Evolutionary conservation across 352 stramenopile genomes (phyloP).

Genomic region (Pythium apleroticum): DNA sequence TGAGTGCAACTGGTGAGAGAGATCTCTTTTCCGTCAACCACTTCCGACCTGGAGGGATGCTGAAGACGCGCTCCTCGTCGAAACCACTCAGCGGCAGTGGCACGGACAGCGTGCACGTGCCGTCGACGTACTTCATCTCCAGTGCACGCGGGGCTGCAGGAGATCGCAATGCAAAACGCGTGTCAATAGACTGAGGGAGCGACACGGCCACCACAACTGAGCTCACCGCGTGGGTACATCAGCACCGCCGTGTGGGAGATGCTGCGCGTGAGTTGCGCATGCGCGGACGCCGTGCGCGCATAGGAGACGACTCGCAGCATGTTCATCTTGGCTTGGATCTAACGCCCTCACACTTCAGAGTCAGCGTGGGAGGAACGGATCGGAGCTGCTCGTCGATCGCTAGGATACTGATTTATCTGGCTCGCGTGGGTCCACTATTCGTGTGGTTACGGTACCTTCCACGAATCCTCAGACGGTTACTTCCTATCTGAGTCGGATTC

Average conservation of each 20-base stretch:
- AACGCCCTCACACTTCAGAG: conserved; percentile 18
- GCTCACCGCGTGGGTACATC: conserved; percentile 21
- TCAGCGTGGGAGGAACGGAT: conserved; percentile 13
- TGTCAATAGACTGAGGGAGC: background rate
- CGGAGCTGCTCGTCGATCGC: conserved; percentile 21
- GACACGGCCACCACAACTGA: background rate
- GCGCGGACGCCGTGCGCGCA: background rate
- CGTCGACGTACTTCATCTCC: conserved; percentile 82
- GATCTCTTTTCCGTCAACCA: conserved; percentile 5
- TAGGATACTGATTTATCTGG: conserved; percentile 30
- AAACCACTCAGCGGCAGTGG: conserved; percentile 76
- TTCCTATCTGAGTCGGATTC: background rate
- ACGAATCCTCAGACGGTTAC: background rate
- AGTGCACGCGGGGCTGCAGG: conserved; percentile 34
- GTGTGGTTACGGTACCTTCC: conserved; percentile 4
- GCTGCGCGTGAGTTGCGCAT: conserved; percentile 20
- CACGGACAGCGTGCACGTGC: conserved; percentile 69
- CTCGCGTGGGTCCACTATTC: conserved; percentile 5
- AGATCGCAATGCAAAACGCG: background rate
- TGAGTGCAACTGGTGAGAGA: conserved; percentile 3
- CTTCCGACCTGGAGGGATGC: conserved; percentile 53
- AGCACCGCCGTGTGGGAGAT: conserved; percentile 24
- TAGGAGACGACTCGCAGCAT: conserved; percentile 19
- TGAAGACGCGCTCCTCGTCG: conserved; percentile 80
- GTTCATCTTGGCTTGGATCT: background rate